A percentile compares a stretch with the other conserved stretches of the same genome.
Evolutionary conservation across 257 asterid species (phyloP).

Genomic region (Nicotiana noctiflora): DNA sequence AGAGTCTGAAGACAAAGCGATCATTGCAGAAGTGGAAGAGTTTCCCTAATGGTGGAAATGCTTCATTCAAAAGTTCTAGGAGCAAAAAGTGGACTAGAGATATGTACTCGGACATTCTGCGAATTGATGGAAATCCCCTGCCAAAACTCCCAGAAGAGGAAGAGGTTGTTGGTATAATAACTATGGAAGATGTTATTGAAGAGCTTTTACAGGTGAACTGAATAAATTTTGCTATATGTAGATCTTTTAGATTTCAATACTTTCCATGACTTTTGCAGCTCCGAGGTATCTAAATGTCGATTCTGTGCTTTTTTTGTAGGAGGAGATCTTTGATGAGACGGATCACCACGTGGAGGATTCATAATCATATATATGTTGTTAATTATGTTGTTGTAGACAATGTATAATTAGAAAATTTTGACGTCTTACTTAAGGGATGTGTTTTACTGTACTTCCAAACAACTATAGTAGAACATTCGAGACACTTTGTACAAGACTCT

Average conservation of each 20-base stretch:
- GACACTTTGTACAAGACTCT: not conserved
- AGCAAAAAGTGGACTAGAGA: constrained; percentile 83
- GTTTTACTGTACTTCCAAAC: not conserved
- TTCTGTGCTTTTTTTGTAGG: constrained; percentile 34
- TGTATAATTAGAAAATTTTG: not conserved
- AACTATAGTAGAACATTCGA: not conserved
- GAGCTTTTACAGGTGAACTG: constrained; percentile 82
- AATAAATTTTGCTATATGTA: not conserved
- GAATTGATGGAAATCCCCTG: constrained; percentile 67
- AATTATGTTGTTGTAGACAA: not conserved
- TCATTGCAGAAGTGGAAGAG: constrained; percentile 77
- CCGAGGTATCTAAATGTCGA: not conserved
- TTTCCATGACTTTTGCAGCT: not conserved
- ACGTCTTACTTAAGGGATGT: not conserved
- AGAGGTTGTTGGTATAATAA: constrained; percentile 86
- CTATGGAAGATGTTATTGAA: constrained; percentile 97
- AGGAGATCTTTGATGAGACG: constrained; percentile 88
- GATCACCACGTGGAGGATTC: constrained; percentile 71
- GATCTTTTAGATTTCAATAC: not conserved
- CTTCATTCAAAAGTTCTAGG: constrained; percentile 44
- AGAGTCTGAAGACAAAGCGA: constrained; percentile 36
- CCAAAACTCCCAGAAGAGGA: constrained; percentile 86
- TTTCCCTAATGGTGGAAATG: constrained; percentile 53
- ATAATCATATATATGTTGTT: constrained; percentile 15
- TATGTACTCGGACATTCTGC: constrained; percentile 78